Percentiles rank a stretch among this genome's conserved stretches.
These are phyloP conservation scores for Carex parvula DNA, from an alignment of 176 grass and related monocot species.

Conservation along the genomic window DNA sequence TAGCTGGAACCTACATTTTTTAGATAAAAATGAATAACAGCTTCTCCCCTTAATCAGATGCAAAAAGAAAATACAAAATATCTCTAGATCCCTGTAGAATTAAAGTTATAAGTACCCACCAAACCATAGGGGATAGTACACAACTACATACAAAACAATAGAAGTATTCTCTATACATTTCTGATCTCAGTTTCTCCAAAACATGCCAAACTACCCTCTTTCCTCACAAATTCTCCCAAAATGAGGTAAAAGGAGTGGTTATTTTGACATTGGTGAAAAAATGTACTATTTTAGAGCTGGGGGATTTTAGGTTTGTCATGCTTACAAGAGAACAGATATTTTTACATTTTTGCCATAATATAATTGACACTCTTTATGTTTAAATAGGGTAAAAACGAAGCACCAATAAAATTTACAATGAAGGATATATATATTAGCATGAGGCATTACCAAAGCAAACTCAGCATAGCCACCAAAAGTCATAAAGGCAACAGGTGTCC, in stretches of 20 bases:
- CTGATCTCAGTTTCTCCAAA: neutral
- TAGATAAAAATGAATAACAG: conserved; percentile 14
- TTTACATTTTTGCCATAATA: neutral
- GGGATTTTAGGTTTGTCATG: neutral
- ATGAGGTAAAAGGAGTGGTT: neutral
- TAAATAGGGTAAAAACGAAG: neutral
- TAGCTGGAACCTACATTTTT: conserved; percentile 63
- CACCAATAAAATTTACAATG: conserved; percentile 13
- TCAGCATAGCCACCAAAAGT: conserved; percentile 96
- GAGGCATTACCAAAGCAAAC: conserved; percentile 51
- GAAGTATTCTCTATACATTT: neutral
- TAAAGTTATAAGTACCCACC: neutral
- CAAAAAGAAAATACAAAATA: neutral
- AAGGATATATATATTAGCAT: conserved; percentile 26
- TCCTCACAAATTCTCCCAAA: neutral
- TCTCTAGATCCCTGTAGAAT: conserved; percentile 11
- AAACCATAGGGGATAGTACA: conserved; percentile 24
- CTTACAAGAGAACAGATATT: neutral
- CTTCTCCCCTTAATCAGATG: neutral
- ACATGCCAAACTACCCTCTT: neutral
- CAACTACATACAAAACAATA: conserved; percentile 11
- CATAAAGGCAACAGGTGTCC: conserved; percentile 89
- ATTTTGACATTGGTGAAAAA: neutral
- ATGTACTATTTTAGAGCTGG: neutral
- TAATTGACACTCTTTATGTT: too few relatives aligned